A percentile compares a stretch with the other conserved stretches of the same genome.
Conservation (phyloP, 1,139 yeast species). For the Meyerozyma guilliermondii region DNA sequence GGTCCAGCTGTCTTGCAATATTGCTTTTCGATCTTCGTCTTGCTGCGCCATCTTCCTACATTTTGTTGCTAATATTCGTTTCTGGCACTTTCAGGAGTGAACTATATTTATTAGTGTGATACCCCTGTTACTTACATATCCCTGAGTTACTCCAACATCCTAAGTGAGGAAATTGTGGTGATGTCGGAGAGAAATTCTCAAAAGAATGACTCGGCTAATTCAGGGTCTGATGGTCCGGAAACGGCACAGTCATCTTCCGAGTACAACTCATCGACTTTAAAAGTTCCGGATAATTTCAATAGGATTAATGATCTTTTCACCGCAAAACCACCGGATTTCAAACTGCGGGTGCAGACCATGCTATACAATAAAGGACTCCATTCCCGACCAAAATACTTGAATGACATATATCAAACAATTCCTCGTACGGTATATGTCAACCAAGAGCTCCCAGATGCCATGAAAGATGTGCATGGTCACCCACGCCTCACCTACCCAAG, state of each 20-base stretch:
- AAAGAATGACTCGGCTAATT: neutral
- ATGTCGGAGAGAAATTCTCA: neutral
- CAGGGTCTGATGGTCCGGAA: neutral
- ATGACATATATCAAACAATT: conserved; percentile 28
- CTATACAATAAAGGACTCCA: conserved; percentile 29
- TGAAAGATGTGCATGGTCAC: conserved; percentile 13
- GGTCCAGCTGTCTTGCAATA: too few relatives aligned
- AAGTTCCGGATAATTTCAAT: neutral
- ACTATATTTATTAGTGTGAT: neutral
- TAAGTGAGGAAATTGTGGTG: neutral
- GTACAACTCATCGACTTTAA: neutral
- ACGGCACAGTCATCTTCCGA: neutral
- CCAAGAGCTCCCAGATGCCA: conserved; percentile 15
- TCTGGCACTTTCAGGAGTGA: too few relatives aligned
- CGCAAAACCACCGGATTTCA: conserved; percentile 30
- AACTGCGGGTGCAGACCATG: conserved; percentile 21
- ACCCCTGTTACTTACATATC: neutral
- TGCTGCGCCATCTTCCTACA: too few relatives aligned
- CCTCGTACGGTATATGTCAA: conserved; percentile 39
- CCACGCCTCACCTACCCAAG: conserved; percentile 37
- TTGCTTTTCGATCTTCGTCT: too few relatives aligned
- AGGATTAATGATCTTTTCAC: conserved; percentile 17
- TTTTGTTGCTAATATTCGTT: too few relatives aligned
- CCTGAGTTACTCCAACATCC: too few relatives aligned
- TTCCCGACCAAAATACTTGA: conserved; percentile 30